phyloP scores from a whole-genome alignment of 148 eudicot species.

The Arctostaphylos glauca region DNA sequence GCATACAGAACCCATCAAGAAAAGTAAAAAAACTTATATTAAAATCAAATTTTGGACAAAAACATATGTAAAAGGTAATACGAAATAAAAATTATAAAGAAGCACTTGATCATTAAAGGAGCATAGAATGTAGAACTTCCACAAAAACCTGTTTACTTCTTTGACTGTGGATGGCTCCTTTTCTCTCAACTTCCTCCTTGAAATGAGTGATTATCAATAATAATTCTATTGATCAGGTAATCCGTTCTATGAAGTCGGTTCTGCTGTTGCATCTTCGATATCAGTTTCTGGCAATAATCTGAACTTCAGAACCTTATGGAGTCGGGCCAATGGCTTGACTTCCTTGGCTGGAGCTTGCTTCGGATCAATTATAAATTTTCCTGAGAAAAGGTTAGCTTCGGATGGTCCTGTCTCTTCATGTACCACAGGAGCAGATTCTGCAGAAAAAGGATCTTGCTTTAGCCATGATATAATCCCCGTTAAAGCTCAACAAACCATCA shows the following conservation, averaged over 20 bases:
- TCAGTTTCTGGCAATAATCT: constrained; percentile 37
- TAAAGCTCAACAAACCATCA: not conserved
- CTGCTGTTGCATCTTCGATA: constrained; percentile 17
- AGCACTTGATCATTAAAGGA: not conserved
- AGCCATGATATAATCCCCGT: not conserved
- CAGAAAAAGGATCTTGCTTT: not conserved
- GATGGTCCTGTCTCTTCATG: constrained; percentile 57
- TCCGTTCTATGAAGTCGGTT: constrained; percentile 1
- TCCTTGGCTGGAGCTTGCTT: constrained; percentile 45
- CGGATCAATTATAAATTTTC: constrained; percentile 33
- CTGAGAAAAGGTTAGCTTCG: constrained; percentile 47
- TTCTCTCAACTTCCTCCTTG: constrained; percentile 6
- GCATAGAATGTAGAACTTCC: constrained; percentile 6
- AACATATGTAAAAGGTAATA: not conserved
- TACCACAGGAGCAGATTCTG: constrained; percentile 46
- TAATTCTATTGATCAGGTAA: not conserved
- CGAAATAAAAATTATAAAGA: not conserved
- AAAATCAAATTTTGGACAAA: too few species aligned
- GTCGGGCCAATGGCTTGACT: constrained; percentile 54
- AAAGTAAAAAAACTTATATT: too few species aligned
- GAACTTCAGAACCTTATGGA: constrained; percentile 64
- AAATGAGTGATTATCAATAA: not conserved
- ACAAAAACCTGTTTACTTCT: constrained; percentile 19
- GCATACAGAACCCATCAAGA: too few species aligned
- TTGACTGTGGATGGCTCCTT: constrained; percentile 1